phyloP scores from a whole-genome alignment of 257 asterid genomes.

The Echium plantagineum region DNA sequence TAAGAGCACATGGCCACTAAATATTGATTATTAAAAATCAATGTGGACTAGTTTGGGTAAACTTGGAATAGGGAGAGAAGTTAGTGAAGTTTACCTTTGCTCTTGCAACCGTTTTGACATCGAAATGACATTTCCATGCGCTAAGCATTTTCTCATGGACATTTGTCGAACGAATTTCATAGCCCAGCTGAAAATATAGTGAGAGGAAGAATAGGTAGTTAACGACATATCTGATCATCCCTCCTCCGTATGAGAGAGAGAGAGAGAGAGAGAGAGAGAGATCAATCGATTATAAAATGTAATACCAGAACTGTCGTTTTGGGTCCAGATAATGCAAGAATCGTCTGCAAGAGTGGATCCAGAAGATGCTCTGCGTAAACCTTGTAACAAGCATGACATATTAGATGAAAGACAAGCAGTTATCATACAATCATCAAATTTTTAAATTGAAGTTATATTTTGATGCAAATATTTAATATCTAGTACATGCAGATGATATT shows the following conservation, averaged over 20 bases:
- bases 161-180: constrained; percentile 86
- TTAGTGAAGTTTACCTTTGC: constrained; percentile 41
- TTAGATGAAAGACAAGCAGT: constrained; percentile 8
- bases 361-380: constrained; percentile 93
- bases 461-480: not conserved
- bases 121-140: constrained; percentile 61
- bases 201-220: not conserved
- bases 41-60: not conserved
- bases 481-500: not conserved
- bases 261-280: not conserved
- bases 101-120: constrained; percentile 66
- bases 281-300: not conserved
- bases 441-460: too few relatives aligned
- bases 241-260: too few relatives aligned
- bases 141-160: constrained; percentile 93
- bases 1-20: too few relatives aligned
- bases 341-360: constrained; percentile 85
- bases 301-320: constrained; percentile 77
- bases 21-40: too few relatives aligned
- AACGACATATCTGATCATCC: not conserved
- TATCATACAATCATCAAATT: too few relatives aligned
- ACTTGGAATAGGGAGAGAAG: not conserved
- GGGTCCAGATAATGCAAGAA: constrained; percentile 72
- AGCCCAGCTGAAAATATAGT: constrained; percentile 50
- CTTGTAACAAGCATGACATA: constrained; percentile 23